These are phyloP conservation scores for Polytrichum formosum DNA, from an alignment of 225 moss, liverwort and hornwort species.

Conservation along the genomic window DNA sequence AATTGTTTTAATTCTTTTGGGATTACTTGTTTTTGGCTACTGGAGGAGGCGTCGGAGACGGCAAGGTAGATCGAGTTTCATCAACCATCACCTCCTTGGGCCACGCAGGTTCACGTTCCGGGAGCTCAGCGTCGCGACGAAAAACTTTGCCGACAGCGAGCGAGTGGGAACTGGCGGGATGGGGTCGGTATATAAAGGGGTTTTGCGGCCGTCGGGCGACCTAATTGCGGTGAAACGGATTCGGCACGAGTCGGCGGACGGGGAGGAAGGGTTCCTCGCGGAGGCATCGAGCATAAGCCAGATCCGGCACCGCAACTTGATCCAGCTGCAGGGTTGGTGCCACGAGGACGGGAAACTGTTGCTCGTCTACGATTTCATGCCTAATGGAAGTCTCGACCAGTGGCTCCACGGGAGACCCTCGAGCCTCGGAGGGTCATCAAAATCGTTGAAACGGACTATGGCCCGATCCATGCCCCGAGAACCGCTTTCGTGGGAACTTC, in stretches of 20 bases:
- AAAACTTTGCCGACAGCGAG: conserved; percentile 31
- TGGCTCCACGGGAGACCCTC: conserved; percentile 26
- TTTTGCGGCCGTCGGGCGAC: conserved; percentile 9
- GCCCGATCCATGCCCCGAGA: background rate
- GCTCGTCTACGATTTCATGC: conserved; percentile 67
- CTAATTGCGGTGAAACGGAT: conserved; percentile 35
- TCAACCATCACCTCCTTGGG: conserved; percentile 12
- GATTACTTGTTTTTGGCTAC: background rate
- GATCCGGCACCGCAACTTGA: conserved; percentile 54
- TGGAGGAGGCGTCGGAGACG: background rate
- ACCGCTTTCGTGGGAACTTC: conserved; percentile 26
- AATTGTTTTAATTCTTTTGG: background rate
- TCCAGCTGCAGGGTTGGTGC: conserved; percentile 70
- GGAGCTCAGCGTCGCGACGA: conserved; percentile 46
- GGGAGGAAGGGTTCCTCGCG: conserved; percentile 46
- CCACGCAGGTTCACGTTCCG: conserved; percentile 48
- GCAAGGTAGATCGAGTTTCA: conserved; percentile 5
- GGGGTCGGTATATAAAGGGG: conserved; percentile 55
- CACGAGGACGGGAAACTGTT: conserved; percentile 45
- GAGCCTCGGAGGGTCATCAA: background rate
- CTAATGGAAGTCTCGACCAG: conserved; percentile 76
- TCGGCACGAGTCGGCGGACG: conserved; percentile 21
- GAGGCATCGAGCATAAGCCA: conserved; percentile 57
- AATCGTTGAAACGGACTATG: background rate
- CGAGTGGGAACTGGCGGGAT: conserved; percentile 51